phyloP scores from a whole-genome alignment of 2,329 filamentous ascomycete genomes.

The Colletotrichum graminicola region DNA sequence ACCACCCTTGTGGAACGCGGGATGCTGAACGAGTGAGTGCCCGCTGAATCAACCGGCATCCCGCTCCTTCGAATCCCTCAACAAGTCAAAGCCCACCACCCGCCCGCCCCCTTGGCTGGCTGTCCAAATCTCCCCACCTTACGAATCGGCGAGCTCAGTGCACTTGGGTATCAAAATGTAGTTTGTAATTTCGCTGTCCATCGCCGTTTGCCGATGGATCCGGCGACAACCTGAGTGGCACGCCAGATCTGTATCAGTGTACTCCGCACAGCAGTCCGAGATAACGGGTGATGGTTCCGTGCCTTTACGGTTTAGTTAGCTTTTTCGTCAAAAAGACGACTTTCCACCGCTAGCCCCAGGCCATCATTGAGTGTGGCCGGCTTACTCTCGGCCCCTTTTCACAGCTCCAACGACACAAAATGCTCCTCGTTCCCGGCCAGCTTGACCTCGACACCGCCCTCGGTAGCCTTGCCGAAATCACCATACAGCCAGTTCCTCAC shows the following conservation, averaged over 20 bases:
- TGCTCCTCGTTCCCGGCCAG: background rate
- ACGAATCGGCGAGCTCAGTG: background rate
- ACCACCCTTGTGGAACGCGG: no score
- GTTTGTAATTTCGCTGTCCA: background rate
- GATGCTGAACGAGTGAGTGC: background rate
- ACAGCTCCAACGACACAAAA: constrained; percentile 27
- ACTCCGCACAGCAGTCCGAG: background rate
- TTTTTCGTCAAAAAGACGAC: background rate
- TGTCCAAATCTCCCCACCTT: background rate
- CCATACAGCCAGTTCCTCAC: constrained; percentile 42
- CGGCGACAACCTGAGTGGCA: background rate
- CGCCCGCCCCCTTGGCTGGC: no score
- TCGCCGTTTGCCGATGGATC: background rate
- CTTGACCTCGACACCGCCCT: background rate
- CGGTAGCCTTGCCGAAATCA: constrained; percentile 18
- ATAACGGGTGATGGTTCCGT: no score
- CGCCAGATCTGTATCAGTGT: background rate
- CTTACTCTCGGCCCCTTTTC: background rate
- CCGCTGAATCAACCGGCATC: background rate
- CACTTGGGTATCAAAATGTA: background rate
- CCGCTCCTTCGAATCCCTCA: constrained; percentile 19
- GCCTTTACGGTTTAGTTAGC: background rate
- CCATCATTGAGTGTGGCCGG: background rate
- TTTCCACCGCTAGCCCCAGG: background rate
- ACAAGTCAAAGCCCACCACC: background rate